Evolutionary conservation across 2,329 filamentous ascomycete species (phyloP), one percentile per base, ranked within the genome.

Genomic region (Tetracladium maxilliforme): DNA sequence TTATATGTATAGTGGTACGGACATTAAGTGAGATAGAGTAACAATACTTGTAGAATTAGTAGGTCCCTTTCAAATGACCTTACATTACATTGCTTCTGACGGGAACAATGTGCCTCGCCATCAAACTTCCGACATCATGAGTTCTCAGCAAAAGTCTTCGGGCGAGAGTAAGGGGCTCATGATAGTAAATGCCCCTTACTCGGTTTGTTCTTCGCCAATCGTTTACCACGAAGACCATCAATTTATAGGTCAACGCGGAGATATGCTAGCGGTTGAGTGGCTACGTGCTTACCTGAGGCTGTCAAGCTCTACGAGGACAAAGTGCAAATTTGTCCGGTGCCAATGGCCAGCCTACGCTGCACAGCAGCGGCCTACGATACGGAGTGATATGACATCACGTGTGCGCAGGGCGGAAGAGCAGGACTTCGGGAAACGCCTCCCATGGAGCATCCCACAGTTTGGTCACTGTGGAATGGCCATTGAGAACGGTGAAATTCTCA

Each of bases 191-290:
- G 40, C 40, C 48, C 50, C 42, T 44, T 46, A 45, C 52, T 51
- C 41, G 48, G 44, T 55, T 90, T 64, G 42, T 54, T 93, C 64
- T 93, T 64, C 80, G 83, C 83, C 70, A 86, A 68, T 71, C 72
- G 79, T 92, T 73, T 93, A 93, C 76, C 83, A 82, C 71, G 70
- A 70, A 65, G 77, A 71, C 75, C 79, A 82, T 76, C 45, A 61
- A 53, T 41, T 43, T 55, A 44, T 57, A 63, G 77, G 70, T 74
- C 69, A 64, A 75, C 70, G 73, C 74, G 81, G 79, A 78, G 82
- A 92, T 92, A 83, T 70, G 58, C 66, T 77, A 73, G 81, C 81
- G 79, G 57, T 48, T 12, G 17, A 15, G n/a, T n/a, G n/a, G n/a
- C n/a, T n/a, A 23, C 10, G 15, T 14, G 29, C 16, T 32, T 8